Evolutionary conservation across 208 protist species (phyloP), one percentile per base, ranked within the genome.

Genomic region (Acanthamoeba castellanii): DNA sequence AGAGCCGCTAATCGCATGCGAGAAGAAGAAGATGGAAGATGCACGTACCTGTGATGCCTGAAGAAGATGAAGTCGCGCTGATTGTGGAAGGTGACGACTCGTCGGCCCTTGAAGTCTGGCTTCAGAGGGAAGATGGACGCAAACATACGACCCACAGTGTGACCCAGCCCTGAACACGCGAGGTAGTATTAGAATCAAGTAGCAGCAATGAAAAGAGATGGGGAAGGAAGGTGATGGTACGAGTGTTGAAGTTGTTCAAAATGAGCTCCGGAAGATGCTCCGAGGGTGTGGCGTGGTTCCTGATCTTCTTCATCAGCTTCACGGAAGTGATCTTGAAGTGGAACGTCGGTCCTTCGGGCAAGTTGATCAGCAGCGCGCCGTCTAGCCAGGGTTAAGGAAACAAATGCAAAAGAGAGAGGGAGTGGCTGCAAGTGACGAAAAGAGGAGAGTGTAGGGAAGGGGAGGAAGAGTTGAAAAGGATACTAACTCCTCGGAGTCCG

Each of bases 1-100:
- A 89, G 82, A 64, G 52, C 57, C 16, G 20, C 55, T 11, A 11
- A 8, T 18, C 50, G 16, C 50, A 0, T 55, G 52, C 9, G n/a
- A 85, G 76, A 30, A 85, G 16, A 34, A 45, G n/a, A 27, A 34
- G 18, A 13, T 7, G n/a, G 76, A 25, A 27, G 82, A 37, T 18
- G 34, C 13, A 32, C 11, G 82, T 34, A 97, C 93, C 98, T 76
- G 95, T 99, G 98, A 50, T 98, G 98, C 30, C 98, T 92, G 96
- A 99, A 98, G 93, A 99, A 99, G 52, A 99, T 98, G 76, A 98
- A 99, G 96, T 99, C 98, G 87, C 98, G 95, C 94, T 99, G 98
- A 81, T 98, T 98, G 91, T 98, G 98, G 52, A 98, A 98, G 37
- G 98, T 99, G 32, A 97, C 96, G 9, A 98, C 98, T 34, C 97